A percentile compares a stretch with the other conserved stretches of the same genome.
Conservation (phyloP, 345 rosid genomes). For the Mangifera indica region DNA sequence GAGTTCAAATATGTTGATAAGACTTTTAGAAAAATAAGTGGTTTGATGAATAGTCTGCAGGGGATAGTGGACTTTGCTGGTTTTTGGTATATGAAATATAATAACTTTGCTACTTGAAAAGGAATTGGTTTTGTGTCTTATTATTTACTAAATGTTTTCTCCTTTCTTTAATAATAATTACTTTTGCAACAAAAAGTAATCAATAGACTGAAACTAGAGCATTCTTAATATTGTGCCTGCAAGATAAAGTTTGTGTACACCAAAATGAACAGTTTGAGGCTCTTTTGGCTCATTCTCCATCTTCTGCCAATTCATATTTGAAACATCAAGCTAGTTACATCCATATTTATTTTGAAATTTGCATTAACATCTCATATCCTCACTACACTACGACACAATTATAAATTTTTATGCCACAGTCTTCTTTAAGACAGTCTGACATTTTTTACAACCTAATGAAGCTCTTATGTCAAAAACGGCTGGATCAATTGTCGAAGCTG, state of each 20-base stretch:
- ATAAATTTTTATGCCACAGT: background rate
- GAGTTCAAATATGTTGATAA: background rate
- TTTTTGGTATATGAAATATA: background rate
- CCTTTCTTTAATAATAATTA: background rate
- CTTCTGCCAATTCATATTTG: background rate
- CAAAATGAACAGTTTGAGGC: constrained; percentile 1
- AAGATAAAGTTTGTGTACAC: background rate
- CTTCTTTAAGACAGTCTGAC: constrained; percentile 16
- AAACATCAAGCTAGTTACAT: background rate
- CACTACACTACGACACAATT: constrained; percentile 12
- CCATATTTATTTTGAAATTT: constrained; percentile 2
- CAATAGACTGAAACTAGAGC: background rate
- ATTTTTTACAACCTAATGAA: constrained; percentile 45
- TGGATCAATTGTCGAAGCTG: constrained; percentile 93
- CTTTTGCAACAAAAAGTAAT: constrained; percentile 1
- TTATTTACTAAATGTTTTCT: background rate
- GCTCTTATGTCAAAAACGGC: constrained; percentile 99
- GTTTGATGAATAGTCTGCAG: background rate
- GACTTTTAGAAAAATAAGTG: background rate
- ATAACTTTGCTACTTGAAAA: background rate
- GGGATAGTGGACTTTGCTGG: background rate
- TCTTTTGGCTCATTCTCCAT: background rate
- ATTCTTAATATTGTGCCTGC: background rate
- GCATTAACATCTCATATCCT: constrained; percentile 1
- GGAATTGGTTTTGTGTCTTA: background rate